phyloP scores from a whole-genome alignment of 306 rosid genomes.

The Canavalia gladiata region DNA sequence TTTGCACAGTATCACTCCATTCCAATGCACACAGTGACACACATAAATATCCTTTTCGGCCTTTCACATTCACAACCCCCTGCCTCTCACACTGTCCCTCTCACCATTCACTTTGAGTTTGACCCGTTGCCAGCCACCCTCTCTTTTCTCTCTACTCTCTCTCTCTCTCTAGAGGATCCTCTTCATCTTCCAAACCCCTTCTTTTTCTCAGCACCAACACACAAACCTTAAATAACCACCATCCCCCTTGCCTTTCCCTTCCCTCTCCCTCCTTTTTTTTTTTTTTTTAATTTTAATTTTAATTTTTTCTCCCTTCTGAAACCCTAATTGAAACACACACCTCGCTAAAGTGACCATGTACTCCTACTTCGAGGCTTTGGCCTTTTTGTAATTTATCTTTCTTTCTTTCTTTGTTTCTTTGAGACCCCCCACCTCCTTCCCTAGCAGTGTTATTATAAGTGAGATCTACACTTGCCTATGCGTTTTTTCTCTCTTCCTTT shows the following conservation, averaged over 20 bases:
- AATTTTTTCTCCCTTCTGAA: conserved; percentile 34
- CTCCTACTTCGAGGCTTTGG: conserved; percentile 44
- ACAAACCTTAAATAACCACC: conserved; percentile 47
- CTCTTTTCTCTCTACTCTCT: conserved; percentile 55
- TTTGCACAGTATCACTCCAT: conserved; percentile 15
- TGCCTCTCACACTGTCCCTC: conserved; percentile 52
- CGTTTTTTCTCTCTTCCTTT: conserved; percentile 67
- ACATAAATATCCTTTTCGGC: conserved; percentile 52
- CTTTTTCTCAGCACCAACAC: conserved; percentile 51
- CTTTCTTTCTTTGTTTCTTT: conserved; percentile 4
- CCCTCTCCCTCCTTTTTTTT: not conserved
- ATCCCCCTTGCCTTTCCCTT: conserved; percentile 43
- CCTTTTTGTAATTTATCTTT: conserved; percentile 49
- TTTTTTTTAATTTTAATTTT: not conserved
- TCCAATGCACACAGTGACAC: not conserved
- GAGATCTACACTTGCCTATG: conserved; percentile 50
- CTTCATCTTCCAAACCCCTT: conserved; percentile 35
- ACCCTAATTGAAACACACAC: conserved; percentile 57
- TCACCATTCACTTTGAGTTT: conserved; percentile 80
- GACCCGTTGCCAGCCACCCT: conserved; percentile 89
- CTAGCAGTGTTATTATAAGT: conserved; percentile 45
- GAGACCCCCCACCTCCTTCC: conserved; percentile 25
- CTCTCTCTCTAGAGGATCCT: conserved; percentile 59
- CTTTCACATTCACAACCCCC: conserved; percentile 58
- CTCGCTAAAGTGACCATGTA: not conserved